Evolutionary conservation across 1,139 yeast species (phyloP).

Genomic region (Lodderomyces parapsilosis): DNA sequence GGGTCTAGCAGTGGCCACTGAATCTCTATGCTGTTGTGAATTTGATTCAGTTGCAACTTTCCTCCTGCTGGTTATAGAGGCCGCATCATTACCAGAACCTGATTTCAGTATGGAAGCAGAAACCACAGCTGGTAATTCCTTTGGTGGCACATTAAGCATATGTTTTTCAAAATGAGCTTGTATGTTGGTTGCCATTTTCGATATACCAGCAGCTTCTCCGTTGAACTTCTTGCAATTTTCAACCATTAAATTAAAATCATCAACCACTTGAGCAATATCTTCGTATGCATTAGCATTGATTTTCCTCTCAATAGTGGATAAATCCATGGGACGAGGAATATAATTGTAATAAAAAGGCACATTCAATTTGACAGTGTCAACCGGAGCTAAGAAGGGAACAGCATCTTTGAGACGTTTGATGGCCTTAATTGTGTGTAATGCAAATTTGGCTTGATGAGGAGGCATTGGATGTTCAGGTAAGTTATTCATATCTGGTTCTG

Average conservation of each 20-base stretch:
- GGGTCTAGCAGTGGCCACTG: slow-evolving; percentile 64
- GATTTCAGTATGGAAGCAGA: not conserved
- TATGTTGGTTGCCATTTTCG: slow-evolving; percentile 87
- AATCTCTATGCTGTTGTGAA: slow-evolving; percentile 21
- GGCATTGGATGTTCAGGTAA: slow-evolving; percentile 75
- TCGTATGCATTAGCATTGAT: slow-evolving; percentile 68
- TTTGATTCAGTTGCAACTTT: slow-evolving; percentile 29
- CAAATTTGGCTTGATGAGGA: slow-evolving; percentile 77
- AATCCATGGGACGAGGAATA: slow-evolving; percentile 89
- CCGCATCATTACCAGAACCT: slow-evolving; percentile 17
- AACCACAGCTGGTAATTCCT: slow-evolving; percentile 47
- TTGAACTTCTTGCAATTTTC: slow-evolving; percentile 79
- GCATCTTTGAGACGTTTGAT: slow-evolving; percentile 92
- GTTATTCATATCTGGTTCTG: slow-evolving; percentile 70
- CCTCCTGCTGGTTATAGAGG: slow-evolving; percentile 35
- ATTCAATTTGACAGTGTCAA: slow-evolving; percentile 82
- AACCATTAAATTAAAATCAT: slow-evolving; percentile 85
- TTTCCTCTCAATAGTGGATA: slow-evolving; percentile 85
- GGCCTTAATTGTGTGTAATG: slow-evolving; percentile 67
- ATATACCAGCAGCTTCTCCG: slow-evolving; percentile 78
- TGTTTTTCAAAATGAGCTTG: slow-evolving; percentile 94
- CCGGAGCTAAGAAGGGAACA: slow-evolving; percentile 84
- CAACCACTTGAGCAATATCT: slow-evolving; percentile 63
- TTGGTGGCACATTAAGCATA: slow-evolving; percentile 87
- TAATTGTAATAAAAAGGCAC: slow-evolving; percentile 88